Evolutionary conservation across 495 filamentous ascomycete genomes (phyloP), one percentile per base, ranked within the genome.

Genomic region (Aspergillus biplanus): DNA sequence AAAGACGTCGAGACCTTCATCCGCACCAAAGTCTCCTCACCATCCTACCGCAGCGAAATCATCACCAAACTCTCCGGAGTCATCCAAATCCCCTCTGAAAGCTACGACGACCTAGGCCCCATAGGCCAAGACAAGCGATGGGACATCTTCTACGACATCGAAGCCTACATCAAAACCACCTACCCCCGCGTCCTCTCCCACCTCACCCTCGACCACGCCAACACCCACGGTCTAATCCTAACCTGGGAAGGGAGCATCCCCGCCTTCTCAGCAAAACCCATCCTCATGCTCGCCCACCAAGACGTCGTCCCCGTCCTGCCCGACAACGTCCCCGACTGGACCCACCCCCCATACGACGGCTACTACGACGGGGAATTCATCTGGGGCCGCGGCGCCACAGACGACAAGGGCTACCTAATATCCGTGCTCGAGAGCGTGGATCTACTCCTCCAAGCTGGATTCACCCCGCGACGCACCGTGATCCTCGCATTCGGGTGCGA

Each of bases 221-320:
- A 39, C 37, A 39, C 49, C 5, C 49, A 52, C 21, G 49, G 49
- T 1, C 18, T 52, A 5, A 31, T 52, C 6, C 18, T 52, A 6
- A 52, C 49, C 15, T 52, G 49, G 49, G 49, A 52, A 52, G 49
- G 49, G 12, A 52, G 49, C 49, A 8, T 52, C 18, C 49, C 49
- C 9, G 0, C 49, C 15, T 21, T 11, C 6, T 0, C 0, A 0
- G 49, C 49, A 32, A 52, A 52, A 12, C 49, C 49, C 18, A 21
- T 52, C 21, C 49, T 52, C 49, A 52, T 52, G 49, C 49, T 52
- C 49, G 49, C 49, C 11, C 49, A 52, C 21, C 49, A 52, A 32
- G 49, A 52, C 21, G 49, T 52, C n/a, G 49, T 52, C 49, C 49
- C 49, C 49, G 49, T 52, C 5, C 49, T 52, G 4, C 49, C 49